Conservation (phyloP, 768 basidiomycete species). For the Pleurotus tuber-regium region DNA sequence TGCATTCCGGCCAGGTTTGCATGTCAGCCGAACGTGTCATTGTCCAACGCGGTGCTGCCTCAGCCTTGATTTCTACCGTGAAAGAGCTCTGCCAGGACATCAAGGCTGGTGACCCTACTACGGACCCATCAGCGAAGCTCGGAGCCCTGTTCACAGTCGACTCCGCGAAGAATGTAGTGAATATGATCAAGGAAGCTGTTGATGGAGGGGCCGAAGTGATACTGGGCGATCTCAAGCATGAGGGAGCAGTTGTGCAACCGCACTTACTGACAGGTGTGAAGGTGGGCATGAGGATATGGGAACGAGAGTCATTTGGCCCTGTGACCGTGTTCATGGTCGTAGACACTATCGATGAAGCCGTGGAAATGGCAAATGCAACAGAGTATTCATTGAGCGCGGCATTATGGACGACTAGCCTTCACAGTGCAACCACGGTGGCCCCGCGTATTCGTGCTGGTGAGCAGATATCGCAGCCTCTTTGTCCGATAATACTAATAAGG, state of each 20-base stretch:
- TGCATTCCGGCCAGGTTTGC: slow-evolving; percentile 54
- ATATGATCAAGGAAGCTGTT: slow-evolving; percentile 42
- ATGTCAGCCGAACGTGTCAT: slow-evolving; percentile 62
- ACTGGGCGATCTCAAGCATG: slow-evolving; percentile 37
- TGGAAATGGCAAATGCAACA: slow-evolving; percentile 52
- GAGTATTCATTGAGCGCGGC: slow-evolving; percentile 50
- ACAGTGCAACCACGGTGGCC: slow-evolving; percentile 43
- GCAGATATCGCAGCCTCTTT: not conserved
- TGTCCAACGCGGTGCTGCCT: slow-evolving; percentile 39
- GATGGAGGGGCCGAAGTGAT: slow-evolving; percentile 43
- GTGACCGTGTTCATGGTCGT: slow-evolving; percentile 44
- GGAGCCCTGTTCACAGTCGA: slow-evolving; percentile 41
- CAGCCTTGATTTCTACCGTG: slow-evolving; percentile 33
- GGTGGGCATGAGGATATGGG: slow-evolving; percentile 51
- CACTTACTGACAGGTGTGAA: slow-evolving; percentile 48
- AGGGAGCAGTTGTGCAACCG: slow-evolving; percentile 46
- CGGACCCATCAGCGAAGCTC: slow-evolving; percentile 27
- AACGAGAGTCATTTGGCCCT: slow-evolving; percentile 62
- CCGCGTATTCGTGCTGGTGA: slow-evolving; percentile 45
- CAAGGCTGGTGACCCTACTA: slow-evolving; percentile 36
- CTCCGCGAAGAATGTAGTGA: slow-evolving; percentile 44
- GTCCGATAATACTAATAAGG: too few relatives aligned
- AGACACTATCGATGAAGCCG: slow-evolving; percentile 50
- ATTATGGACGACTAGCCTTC: slow-evolving; percentile 49
- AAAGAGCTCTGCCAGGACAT: slow-evolving; percentile 27